phyloP scores from a whole-genome alignment of 371 early-diverging fungal species.

The Lichtheimia hyalospora region DNA sequence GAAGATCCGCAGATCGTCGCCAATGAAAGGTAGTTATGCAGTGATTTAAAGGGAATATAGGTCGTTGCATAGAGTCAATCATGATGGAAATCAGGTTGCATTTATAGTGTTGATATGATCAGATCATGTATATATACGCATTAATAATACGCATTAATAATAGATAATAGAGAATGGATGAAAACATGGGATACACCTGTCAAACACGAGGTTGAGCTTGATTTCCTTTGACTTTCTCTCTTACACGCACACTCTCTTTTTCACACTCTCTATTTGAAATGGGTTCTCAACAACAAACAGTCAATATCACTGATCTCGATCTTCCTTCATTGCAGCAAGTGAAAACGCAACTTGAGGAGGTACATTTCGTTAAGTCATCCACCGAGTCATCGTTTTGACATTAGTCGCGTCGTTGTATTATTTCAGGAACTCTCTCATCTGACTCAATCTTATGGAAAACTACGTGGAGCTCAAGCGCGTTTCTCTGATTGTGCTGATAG shows the following conservation, averaged over 20 bases:
- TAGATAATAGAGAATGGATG: no score
- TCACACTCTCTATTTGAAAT: not conserved
- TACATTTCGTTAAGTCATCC: conserved; percentile 20
- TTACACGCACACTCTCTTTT: not conserved
- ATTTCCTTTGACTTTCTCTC: not conserved
- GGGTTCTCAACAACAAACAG: conserved; percentile 41
- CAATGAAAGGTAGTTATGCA: no score
- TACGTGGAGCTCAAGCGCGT: conserved; percentile 85
- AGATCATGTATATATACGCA: no score
- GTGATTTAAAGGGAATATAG: no score
- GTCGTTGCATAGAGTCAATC: no score
- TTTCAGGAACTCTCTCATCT: conserved; percentile 81
- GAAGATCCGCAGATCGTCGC: no score
- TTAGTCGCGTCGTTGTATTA: not conserved
- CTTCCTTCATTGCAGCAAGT: conserved; percentile 82
- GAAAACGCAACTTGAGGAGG: conserved; percentile 84
- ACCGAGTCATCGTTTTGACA: not conserved
- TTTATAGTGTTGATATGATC: no score
- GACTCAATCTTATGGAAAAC: conserved; percentile 78
- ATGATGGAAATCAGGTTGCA: no score
- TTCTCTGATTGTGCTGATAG: conserved; percentile 83
- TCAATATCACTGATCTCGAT: conserved; percentile 84
- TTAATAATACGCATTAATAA: no score
- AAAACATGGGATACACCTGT: not conserved
- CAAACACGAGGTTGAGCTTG: not conserved